These are phyloP conservation scores for Microdochium trichocladiopsis DNA, from an alignment of 2,329 filamentous ascomycete species.

Conservation along the genomic window DNA sequence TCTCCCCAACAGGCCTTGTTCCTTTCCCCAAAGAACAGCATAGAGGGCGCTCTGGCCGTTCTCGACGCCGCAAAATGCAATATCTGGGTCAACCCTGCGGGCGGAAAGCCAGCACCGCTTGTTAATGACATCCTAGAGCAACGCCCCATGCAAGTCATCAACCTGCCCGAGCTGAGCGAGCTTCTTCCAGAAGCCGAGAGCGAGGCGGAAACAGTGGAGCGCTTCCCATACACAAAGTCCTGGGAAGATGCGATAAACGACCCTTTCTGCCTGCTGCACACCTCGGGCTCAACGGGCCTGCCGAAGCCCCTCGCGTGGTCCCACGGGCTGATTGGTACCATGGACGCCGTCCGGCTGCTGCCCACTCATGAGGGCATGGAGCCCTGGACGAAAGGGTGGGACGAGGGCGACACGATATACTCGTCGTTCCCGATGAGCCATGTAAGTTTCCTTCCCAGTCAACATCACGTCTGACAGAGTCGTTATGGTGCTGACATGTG, in stretches of 20 bases:
- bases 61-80: conserved; percentile 21
- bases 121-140: conserved; percentile 14
- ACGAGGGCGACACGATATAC: conserved; percentile 20
- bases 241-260: conserved; percentile 24
- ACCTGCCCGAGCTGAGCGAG: neutral
- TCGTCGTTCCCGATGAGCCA: conserved; percentile 29
- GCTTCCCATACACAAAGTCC: conserved; percentile 21
- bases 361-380: conserved; percentile 16
- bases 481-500: neutral
- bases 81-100: conserved; percentile 17
- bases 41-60: conserved; percentile 21
- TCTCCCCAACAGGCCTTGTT: conserved; percentile 19
- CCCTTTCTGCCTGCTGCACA: conserved; percentile 29
- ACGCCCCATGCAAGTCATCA: conserved; percentile 17
- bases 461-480: too few species aligned
- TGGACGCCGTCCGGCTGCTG: conserved; percentile 28
- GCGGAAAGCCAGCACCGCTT: conserved; percentile 5
- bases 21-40: conserved; percentile 24
- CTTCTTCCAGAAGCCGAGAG: too few species aligned
- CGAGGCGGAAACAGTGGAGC: neutral
- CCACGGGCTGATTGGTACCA: conserved; percentile 16
- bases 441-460: conserved; percentile 9
- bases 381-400: conserved; percentile 21
- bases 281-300: conserved; percentile 32
- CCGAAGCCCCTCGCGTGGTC: conserved; percentile 27